Percentiles rank a stretch among this genome's conserved stretches.
Conservation (phyloP, 441 rosid species). For the Gossypium trilobum region DNA sequence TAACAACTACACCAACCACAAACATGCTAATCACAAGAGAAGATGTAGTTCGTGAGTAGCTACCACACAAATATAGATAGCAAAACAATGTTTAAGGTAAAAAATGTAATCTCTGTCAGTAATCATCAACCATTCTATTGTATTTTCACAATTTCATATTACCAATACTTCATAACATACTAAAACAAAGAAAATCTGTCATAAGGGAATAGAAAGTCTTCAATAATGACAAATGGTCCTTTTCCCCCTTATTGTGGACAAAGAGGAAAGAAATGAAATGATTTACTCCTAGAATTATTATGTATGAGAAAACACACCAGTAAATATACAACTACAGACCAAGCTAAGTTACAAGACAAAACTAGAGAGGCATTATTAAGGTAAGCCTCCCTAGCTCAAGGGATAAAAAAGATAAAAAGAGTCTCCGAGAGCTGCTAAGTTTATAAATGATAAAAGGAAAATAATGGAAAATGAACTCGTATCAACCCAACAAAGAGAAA, state of each 20-base stretch:
- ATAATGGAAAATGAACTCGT: not conserved
- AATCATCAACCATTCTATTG: not conserved
- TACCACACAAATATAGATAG: not conserved
- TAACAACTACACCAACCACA: not conserved
- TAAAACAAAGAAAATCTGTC: not conserved
- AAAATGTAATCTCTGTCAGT: not conserved
- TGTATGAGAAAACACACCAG: not conserved
- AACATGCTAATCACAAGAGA: not conserved
- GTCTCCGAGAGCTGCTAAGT: not conserved
- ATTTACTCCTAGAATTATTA: not conserved
- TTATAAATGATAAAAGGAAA: not conserved
- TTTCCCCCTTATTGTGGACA: not conserved
- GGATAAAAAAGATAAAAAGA: not conserved
- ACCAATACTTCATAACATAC: not conserved
- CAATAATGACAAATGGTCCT: not conserved
- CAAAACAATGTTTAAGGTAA: not conserved
- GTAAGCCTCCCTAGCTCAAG: not conserved
- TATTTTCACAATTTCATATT: not conserved
- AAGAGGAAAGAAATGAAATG: not conserved
- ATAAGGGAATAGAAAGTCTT: not conserved
- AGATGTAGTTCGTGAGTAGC: not conserved
- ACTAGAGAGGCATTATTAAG: not conserved
- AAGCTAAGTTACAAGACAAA: not conserved
- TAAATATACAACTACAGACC: not conserved
- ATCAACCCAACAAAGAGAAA: no score